Percentiles rank a stretch among this genome's conserved stretches.
Evolutionary conservation across 768 basidiomycete genomes (phyloP).

Genomic region (Hygrophorus pudorinus): DNA sequence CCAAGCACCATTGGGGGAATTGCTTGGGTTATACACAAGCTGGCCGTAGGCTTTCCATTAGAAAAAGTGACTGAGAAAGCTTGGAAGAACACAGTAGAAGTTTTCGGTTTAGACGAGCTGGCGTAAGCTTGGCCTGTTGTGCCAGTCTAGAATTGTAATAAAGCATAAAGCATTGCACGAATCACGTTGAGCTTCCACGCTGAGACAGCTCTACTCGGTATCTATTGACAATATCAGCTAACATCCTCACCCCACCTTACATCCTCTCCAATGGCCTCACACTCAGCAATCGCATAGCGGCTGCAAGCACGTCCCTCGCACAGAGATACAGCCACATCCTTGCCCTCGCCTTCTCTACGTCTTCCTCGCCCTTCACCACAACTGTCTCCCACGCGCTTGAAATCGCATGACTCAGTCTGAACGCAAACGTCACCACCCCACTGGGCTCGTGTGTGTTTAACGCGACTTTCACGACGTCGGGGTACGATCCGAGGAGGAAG

Average conservation of each 20-base stretch:
- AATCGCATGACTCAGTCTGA: slow-evolving; percentile 80
- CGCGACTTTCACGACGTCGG: slow-evolving; percentile 83
- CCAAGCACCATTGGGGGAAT: slow-evolving; percentile 56
- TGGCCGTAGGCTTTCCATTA: slow-evolving; percentile 33
- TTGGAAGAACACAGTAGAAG: slow-evolving; percentile 52
- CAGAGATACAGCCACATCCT: slow-evolving; percentile 83
- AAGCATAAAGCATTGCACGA: too few relatives aligned
- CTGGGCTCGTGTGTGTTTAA: slow-evolving; percentile 82
- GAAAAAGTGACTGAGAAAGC: slow-evolving; percentile 46
- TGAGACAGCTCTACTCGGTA: too few relatives aligned
- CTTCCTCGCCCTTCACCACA: slow-evolving; percentile 74
- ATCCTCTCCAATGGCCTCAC: slow-evolving; percentile 88
- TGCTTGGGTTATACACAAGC: slow-evolving; percentile 56
- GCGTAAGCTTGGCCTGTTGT: slow-evolving; percentile 19
- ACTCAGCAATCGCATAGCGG: slow-evolving; percentile 80
- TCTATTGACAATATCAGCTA: too few relatives aligned
- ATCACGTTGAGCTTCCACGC: too few relatives aligned
- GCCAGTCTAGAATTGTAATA: too few relatives aligned
- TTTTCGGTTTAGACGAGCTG: slow-evolving; percentile 39
- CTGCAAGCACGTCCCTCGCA: slow-evolving; percentile 83
- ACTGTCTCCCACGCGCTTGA: slow-evolving; percentile 89
- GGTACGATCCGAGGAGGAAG: slow-evolving; percentile 83
- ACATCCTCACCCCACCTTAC: slow-evolving; percentile 30
- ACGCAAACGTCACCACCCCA: slow-evolving; percentile 84
- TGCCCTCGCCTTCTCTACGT: slow-evolving; percentile 69